phyloP scores from a whole-genome alignment of 495 filamentous ascomycete species.

The Chlorociboria aeruginascens region DNA sequence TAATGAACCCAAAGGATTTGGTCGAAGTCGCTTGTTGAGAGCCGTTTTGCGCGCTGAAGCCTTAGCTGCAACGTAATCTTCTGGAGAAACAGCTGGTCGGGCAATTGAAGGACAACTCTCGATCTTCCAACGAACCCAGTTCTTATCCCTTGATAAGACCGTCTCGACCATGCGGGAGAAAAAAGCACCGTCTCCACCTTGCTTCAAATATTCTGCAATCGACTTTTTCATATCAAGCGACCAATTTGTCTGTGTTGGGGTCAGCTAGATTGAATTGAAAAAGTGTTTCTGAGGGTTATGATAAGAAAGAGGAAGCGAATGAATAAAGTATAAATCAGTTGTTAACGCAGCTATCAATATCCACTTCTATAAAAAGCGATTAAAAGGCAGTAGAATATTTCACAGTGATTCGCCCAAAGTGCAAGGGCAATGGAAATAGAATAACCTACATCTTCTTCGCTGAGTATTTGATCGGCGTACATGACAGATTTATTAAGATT shows the following conservation, averaged over 20 bases:
- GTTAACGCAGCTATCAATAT: no score
- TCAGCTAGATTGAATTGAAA: no score
- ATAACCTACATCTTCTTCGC: slow-evolving; percentile 64
- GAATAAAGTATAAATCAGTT: neutral
- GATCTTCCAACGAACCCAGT: slow-evolving; percentile 97
- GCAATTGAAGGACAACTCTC: slow-evolving; percentile 85
- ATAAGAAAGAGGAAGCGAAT: slow-evolving; percentile 10
- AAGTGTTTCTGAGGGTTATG: no score
- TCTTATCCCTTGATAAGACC: slow-evolving; percentile 87
- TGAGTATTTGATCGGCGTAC: slow-evolving; percentile 60
- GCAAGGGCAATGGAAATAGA: neutral
- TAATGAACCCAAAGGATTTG: slow-evolving; percentile 56
- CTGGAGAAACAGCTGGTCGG: slow-evolving; percentile 50
- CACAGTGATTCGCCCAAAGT: no score
- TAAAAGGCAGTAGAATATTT: no score
- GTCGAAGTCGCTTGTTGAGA: slow-evolving; percentile 50
- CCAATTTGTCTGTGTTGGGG: slow-evolving; percentile 48
- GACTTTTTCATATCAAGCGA: slow-evolving; percentile 53
- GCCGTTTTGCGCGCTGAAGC: slow-evolving; percentile 49
- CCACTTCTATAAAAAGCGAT: no score
- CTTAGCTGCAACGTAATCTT: slow-evolving; percentile 55
- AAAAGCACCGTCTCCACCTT: slow-evolving; percentile 71
- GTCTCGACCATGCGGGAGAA: slow-evolving; percentile 96
- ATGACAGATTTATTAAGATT: slow-evolving; percentile 68
- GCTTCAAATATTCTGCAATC: slow-evolving; percentile 69